phyloP scores from a whole-genome alignment of 768 basidiomycete genomes.

The Lactarius akahatsu region DNA sequence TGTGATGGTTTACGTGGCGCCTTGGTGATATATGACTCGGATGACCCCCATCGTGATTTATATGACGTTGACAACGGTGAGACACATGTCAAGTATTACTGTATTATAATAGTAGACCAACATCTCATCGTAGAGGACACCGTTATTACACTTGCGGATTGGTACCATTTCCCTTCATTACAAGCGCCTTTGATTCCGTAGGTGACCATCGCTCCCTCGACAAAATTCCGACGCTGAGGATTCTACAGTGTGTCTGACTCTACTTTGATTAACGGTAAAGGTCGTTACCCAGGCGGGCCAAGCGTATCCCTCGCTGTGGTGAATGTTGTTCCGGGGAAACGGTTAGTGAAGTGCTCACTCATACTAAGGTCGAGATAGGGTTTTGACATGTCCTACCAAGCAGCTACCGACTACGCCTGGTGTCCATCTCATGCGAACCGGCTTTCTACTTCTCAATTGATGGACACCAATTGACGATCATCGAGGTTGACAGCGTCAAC shows the following conservation, averaged over 20 bases:
- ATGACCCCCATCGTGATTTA: slow-evolving; percentile 30
- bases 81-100: background rate
- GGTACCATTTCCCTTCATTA: slow-evolving; percentile 25
- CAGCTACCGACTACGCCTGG: slow-evolving; percentile 19
- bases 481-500: slow-evolving; percentile 29
- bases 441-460: slow-evolving; percentile 25
- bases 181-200: background rate
- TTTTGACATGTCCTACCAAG: background rate
- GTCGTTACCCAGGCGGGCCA: slow-evolving; percentile 25
- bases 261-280: slow-evolving; percentile 29
- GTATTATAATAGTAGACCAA: background rate
- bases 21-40: slow-evolving; percentile 33
- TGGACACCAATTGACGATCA: slow-evolving; percentile 25
- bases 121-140: slow-evolving; percentile 23
- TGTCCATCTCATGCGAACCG: slow-evolving; percentile 22
- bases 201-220: background rate
- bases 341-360: slow-evolving; percentile 1
- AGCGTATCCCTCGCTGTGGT: slow-evolving; percentile 13
- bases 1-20: slow-evolving; percentile 37
- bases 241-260: slow-evolving; percentile 21
- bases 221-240: background rate
- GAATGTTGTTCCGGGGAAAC: slow-evolving; percentile 17
- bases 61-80: slow-evolving; percentile 34
- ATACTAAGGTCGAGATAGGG: background rate
- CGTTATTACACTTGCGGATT: slow-evolving; percentile 33